phyloP scores from a whole-genome alignment of 73 alveolate species.

The Paramecium sexaurelia region DNA sequence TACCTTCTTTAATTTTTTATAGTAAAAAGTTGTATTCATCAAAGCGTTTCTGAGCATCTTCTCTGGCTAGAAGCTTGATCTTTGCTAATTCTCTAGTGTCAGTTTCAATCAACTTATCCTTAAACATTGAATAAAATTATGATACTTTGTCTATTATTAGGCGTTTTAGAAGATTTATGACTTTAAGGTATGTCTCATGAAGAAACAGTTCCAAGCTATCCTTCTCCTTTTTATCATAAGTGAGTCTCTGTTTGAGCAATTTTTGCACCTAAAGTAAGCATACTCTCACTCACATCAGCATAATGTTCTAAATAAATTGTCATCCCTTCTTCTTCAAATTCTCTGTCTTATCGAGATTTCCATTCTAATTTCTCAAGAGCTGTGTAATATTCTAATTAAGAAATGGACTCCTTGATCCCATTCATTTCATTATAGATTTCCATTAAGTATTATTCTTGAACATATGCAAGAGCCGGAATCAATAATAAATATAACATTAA shows the following conservation, averaged over 20 bases:
- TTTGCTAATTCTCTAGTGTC: conserved; percentile 20
- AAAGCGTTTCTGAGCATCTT: background rate
- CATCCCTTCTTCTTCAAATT: conserved; percentile 26
- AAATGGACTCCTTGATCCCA: background rate
- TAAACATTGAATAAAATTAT: background rate
- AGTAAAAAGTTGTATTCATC: conserved; percentile 8
- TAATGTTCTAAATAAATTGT: conserved; percentile 16
- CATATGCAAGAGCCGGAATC: conserved; percentile 7
- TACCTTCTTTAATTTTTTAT: conserved; percentile 36
- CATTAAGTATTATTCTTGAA: background rate
- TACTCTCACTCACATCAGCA: background rate
- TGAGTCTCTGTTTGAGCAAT: background rate
- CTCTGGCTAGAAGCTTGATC: background rate
- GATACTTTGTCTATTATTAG: conserved; percentile 22
- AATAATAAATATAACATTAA: background rate
- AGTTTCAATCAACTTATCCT: conserved; percentile 40
- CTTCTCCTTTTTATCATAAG: background rate
- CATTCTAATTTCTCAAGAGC: conserved; percentile 14
- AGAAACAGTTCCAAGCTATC: background rate
- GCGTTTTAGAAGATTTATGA: background rate
- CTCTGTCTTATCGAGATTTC: background rate
- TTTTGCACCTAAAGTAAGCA: background rate
- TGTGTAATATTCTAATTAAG: conserved; percentile 4
- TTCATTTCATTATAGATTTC: background rate
- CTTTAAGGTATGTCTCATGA: background rate